phyloP scores from a whole-genome alignment of 306 rosid genomes.

The Acmispon strigosus region DNA sequence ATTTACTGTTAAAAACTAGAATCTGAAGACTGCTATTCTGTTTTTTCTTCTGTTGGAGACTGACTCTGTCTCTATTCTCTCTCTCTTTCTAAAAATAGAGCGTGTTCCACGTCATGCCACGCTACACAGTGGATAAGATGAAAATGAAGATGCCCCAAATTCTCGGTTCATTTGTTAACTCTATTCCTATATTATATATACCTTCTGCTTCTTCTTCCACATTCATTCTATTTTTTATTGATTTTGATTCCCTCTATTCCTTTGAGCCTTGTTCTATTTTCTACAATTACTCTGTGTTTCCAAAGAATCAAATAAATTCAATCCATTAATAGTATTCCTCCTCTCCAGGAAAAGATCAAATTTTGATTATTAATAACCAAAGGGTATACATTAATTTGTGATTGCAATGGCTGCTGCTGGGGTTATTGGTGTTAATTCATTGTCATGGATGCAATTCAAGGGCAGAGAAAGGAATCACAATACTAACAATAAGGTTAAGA shows the following conservation, averaged over 20 bases:
- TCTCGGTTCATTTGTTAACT: neutral
- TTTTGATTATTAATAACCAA: neutral
- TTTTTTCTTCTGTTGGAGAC: neutral
- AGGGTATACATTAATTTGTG: neutral
- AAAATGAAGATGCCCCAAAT: neutral
- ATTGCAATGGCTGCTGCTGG: conserved; percentile 46
- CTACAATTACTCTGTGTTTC: too few relatives aligned
- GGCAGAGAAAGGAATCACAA: conserved; percentile 25
- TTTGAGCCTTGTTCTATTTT: neutral
- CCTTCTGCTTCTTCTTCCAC: neutral
- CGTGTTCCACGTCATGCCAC: neutral
- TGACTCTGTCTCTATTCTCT: neutral
- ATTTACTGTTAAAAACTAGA: too few relatives aligned
- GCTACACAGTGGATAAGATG: neutral
- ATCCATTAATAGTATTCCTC: neutral
- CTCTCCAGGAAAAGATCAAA: too few relatives aligned
- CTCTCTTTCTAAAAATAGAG: too few relatives aligned
- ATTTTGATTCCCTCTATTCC: too few relatives aligned
- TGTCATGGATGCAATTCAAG: conserved; percentile 35
- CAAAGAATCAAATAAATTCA: neutral
- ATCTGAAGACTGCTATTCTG: neutral
- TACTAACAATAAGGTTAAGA: conserved; percentile 2
- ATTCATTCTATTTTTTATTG: too few relatives aligned
- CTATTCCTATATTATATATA: neutral
- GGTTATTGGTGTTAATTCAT: conserved; percentile 13